These are phyloP conservation scores for Globisporangium camurandrum DNA, from an alignment of 352 stramenopile genomes.

Conservation along the genomic window DNA sequence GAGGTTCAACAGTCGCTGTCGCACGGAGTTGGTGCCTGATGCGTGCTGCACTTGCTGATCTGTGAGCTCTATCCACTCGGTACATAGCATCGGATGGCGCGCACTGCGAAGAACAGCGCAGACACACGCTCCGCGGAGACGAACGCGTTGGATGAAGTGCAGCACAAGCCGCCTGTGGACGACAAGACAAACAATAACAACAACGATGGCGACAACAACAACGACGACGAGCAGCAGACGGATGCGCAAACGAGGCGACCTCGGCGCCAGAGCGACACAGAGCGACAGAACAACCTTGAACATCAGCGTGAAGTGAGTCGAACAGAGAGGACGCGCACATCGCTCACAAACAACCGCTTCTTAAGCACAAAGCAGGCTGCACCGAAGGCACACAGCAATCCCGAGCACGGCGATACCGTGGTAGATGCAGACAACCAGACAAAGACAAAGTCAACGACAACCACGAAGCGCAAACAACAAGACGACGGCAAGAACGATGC, in stretches of 20 bases:
- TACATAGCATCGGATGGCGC: too few relatives aligned
- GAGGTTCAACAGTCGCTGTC: too few relatives aligned
- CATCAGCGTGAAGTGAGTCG: slow-evolving; percentile 22
- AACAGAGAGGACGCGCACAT: slow-evolving; percentile 12
- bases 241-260: not conserved
- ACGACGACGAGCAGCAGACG: slow-evolving; percentile 1
- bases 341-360: slow-evolving; percentile 47
- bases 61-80: too few relatives aligned
- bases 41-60: too few relatives aligned
- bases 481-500: not conserved
- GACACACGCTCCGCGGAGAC: not conserved
- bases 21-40: too few relatives aligned
- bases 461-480: not conserved
- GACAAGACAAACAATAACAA: too few relatives aligned
- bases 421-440: not conserved
- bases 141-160: not conserved
- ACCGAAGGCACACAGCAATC: not conserved
- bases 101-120: not conserved
- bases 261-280: slow-evolving; percentile 25
- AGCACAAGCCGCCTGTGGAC: not conserved
- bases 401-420: not conserved
- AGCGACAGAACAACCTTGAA: slow-evolving; percentile 27
- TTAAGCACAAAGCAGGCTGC: slow-evolving; percentile 9
- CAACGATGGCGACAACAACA: not conserved
- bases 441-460: not conserved